Percentiles rank a stretch among this genome's conserved stretches.
phyloP scores from a whole-genome alignment of 768 basidiomycete genomes.

The Hydnomerulius pinastri region DNA sequence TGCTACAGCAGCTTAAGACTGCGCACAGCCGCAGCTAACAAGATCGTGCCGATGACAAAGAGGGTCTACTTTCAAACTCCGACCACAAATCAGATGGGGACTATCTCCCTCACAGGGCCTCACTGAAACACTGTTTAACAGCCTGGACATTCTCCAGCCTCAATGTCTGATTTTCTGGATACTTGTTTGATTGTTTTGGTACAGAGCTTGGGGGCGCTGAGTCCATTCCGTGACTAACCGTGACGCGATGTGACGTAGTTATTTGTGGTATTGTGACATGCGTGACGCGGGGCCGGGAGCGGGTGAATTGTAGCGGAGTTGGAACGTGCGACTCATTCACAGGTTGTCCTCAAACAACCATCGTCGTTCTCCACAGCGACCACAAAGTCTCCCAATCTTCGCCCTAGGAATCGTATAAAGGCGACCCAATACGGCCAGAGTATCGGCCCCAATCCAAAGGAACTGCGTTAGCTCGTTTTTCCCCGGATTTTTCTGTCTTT shows the following conservation, averaged over 20 bases:
- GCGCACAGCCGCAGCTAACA: constrained; percentile 17
- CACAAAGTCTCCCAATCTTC: constrained; percentile 16
- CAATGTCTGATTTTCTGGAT: no score
- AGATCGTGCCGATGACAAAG: constrained; percentile 19
- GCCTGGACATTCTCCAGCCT: no score
- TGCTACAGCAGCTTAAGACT: no score
- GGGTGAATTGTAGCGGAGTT: constrained; percentile 35
- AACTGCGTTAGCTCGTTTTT: constrained; percentile 12
- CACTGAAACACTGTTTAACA: no score
- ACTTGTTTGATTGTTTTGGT: no score
- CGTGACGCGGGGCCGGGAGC: constrained; percentile 23
- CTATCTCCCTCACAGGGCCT: constrained; percentile 5
- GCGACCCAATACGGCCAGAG: background rate
- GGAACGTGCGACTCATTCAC: constrained; percentile 31
- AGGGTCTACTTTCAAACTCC: constrained; percentile 23
- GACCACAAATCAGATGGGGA: constrained; percentile 3
- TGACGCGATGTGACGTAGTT: constrained; percentile 1
- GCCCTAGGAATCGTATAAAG: constrained; percentile 4
- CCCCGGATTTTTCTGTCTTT: constrained; percentile 14
- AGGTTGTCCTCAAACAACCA: constrained; percentile 38
- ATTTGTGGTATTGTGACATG: constrained; percentile 9
- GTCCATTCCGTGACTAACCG: background rate
- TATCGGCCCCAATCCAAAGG: background rate
- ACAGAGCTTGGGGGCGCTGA: background rate
- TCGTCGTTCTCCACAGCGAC: constrained; percentile 25